A percentile compares a stretch with the other conserved stretches of the same genome.
Conservation (phyloP, 2,329 filamentous ascomycete species). For the Aspergillus terreus region DNA sequence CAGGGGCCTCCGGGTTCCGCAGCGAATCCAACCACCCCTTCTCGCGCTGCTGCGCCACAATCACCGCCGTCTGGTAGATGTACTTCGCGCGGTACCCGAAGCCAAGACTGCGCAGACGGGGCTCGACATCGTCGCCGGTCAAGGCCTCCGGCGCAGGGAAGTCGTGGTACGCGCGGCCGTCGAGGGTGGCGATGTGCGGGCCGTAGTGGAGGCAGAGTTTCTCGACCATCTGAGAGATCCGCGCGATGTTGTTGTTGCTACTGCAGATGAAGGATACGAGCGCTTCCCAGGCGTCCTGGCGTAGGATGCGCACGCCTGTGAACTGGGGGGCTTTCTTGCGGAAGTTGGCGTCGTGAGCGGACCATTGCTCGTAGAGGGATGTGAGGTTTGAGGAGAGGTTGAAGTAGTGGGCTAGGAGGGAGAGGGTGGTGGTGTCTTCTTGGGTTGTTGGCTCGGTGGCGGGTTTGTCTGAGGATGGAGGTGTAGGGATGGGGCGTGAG, state of each 20-base stretch:
- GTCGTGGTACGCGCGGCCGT: slow-evolving; percentile 73
- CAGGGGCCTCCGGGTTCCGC: slow-evolving; percentile 70
- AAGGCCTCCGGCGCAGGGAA: slow-evolving; percentile 76
- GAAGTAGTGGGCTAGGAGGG: slow-evolving; percentile 78
- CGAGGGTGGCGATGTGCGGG: slow-evolving; percentile 66
- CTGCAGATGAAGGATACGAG: slow-evolving; percentile 95
- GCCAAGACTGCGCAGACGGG: slow-evolving; percentile 73
- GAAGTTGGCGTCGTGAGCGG: slow-evolving; percentile 79
- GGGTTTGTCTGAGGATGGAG: slow-evolving; percentile 1
- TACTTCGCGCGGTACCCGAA: slow-evolving; percentile 96
- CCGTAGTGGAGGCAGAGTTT: slow-evolving; percentile 89
- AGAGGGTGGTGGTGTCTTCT: slow-evolving; percentile 65
- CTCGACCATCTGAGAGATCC: slow-evolving; percentile 95
- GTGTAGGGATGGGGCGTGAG: slow-evolving; percentile 8
- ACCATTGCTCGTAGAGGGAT: slow-evolving; percentile 82
- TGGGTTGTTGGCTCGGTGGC: slow-evolving; percentile 23
- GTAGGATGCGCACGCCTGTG: slow-evolving; percentile 84
- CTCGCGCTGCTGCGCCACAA: slow-evolving; percentile 65
- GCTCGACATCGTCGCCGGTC: slow-evolving; percentile 71
- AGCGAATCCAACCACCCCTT: slow-evolving; percentile 72
- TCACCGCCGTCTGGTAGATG: slow-evolving; percentile 77
- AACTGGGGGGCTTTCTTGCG: slow-evolving; percentile 81
- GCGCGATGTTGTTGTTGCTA: slow-evolving; percentile 95
- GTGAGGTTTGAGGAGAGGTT: slow-evolving; percentile 76
- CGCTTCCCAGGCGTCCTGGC: slow-evolving; percentile 94